These are phyloP conservation scores for Fusarium piperis DNA, from an alignment of 2,329 filamentous ascomycete genomes.

Conservation along the genomic window DNA sequence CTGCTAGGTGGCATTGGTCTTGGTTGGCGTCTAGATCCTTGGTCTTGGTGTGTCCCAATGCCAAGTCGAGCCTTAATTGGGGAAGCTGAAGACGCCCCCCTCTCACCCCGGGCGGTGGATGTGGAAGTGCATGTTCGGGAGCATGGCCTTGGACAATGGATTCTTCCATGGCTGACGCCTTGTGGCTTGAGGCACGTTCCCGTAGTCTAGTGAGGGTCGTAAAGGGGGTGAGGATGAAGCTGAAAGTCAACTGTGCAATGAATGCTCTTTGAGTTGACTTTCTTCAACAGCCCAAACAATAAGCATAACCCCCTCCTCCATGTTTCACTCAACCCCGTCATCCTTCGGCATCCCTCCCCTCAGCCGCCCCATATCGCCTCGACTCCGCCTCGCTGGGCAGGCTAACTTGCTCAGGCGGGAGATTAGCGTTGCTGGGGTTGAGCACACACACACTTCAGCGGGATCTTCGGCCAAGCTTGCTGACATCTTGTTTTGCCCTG, in stretches of 20 bases:
- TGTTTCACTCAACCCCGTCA: slow-evolving; percentile 21
- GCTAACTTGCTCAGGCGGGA: slow-evolving; percentile 18
- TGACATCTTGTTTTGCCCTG: background rate
- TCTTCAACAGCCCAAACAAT: background rate
- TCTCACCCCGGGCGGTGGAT: background rate
- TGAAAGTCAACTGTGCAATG: background rate
- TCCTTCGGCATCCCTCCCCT: background rate
- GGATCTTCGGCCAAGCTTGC: background rate
- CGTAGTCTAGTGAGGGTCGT: background rate
- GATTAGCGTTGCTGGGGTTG: slow-evolving; percentile 12
- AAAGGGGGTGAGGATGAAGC: background rate
- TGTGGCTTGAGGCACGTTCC: background rate
- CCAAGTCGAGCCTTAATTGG: slow-evolving; percentile 23
- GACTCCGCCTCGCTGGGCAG: slow-evolving; percentile 19
- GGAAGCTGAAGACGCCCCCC: slow-evolving; percentile 8
- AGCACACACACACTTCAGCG: background rate
- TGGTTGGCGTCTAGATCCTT: slow-evolving; percentile 5
- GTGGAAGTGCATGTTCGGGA: background rate
- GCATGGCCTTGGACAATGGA: background rate
- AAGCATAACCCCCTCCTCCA: background rate
- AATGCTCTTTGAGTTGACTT: background rate
- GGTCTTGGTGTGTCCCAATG: background rate
- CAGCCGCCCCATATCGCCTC: background rate
- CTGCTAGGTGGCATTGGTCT: slow-evolving; percentile 4
- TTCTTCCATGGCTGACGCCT: background rate